A percentile compares a stretch with the other conserved stretches of the same genome.
Conservation (phyloP, 2,329 filamentous ascomycete species). For the Thielaviopsis musarum region DNA sequence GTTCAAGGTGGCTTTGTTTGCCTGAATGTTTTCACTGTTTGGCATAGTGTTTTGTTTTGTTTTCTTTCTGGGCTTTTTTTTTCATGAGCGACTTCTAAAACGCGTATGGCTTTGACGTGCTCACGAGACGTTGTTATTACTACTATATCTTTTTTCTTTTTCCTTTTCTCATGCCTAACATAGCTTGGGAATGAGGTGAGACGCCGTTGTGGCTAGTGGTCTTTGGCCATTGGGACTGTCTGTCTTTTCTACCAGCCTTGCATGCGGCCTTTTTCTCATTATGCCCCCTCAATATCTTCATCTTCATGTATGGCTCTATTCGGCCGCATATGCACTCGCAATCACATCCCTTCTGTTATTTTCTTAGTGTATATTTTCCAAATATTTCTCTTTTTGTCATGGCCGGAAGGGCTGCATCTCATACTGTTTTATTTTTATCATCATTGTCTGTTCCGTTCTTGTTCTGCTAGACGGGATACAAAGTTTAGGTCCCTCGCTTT, state of each 20-base stretch:
- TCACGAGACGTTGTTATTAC: slow-evolving; percentile 1
- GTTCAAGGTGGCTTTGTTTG: neutral
- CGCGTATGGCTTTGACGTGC: neutral
- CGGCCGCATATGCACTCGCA: too few species aligned
- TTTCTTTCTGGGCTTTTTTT: neutral
- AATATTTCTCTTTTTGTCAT: neutral
- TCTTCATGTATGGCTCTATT: too few species aligned
- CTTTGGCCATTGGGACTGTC: too few species aligned
- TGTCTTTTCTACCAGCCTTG: too few species aligned
- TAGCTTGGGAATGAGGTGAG: too few species aligned
- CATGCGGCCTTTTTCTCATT: too few species aligned
- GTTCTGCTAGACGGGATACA: neutral
- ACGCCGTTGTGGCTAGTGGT: too few species aligned
- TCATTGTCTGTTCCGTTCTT: neutral
- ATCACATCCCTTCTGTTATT: too few species aligned
- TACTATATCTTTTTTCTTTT: neutral
- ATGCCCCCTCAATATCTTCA: too few species aligned
- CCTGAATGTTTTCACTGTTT: neutral
- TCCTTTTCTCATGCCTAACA: too few species aligned
- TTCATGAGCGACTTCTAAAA: neutral
- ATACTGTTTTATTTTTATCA: neutral
- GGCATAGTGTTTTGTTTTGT: slow-evolving; percentile 1
- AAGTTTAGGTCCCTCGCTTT: neutral
- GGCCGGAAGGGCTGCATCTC: neutral
- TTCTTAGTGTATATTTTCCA: neutral